Percentiles rank a stretch among this genome's conserved stretches.
phyloP scores from a whole-genome alignment of 805 yeast species.

The Metschnikowia cubensis region DNA sequence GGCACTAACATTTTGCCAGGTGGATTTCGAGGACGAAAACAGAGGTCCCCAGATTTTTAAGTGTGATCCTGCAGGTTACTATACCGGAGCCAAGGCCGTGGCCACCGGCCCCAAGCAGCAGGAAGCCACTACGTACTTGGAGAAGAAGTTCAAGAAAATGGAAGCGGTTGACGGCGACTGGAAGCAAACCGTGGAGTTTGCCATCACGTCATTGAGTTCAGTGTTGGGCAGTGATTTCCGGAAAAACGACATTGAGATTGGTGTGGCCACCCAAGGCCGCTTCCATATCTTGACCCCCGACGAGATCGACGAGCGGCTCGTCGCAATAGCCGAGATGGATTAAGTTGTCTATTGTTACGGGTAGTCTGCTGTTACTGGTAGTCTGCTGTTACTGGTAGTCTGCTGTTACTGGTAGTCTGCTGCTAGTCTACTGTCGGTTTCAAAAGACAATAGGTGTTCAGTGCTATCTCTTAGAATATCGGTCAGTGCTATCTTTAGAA shows the following conservation, averaged over 20 bases:
- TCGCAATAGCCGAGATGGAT: conserved; percentile 95
- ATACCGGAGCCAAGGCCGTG: conserved; percentile 83
- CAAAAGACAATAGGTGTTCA: too few relatives aligned
- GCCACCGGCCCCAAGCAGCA: conserved; percentile 98
- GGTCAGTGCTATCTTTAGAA: too few relatives aligned
- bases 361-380: too few relatives aligned
- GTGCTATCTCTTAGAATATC: too few relatives aligned
- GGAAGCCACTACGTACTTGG: conserved; percentile 85
- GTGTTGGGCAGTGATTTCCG: conserved; percentile 90
- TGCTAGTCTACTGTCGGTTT: too few relatives aligned
- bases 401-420: too few relatives aligned
- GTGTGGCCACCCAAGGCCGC: conserved; percentile 72
- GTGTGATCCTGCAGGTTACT: conserved; percentile 98
- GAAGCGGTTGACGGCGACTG: conserved; percentile 73
- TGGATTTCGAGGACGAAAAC: conserved; percentile 69
- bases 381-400: too few relatives aligned
- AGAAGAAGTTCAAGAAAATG: conserved; percentile 77
- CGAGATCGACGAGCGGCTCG: conserved; percentile 90
- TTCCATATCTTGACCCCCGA: conserved; percentile 75
- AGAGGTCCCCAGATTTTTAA: conserved; percentile 85
- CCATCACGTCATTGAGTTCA: conserved; percentile 79
- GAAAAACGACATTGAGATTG: conserved; percentile 89
- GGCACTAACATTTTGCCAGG: conserved; percentile 79
- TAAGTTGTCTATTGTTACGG: conserved; percentile 20
- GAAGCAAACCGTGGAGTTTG: conserved; percentile 86